Conservation (phyloP, 2,329 filamentous ascomycete species). For the Scytalidium sp. region DNA sequence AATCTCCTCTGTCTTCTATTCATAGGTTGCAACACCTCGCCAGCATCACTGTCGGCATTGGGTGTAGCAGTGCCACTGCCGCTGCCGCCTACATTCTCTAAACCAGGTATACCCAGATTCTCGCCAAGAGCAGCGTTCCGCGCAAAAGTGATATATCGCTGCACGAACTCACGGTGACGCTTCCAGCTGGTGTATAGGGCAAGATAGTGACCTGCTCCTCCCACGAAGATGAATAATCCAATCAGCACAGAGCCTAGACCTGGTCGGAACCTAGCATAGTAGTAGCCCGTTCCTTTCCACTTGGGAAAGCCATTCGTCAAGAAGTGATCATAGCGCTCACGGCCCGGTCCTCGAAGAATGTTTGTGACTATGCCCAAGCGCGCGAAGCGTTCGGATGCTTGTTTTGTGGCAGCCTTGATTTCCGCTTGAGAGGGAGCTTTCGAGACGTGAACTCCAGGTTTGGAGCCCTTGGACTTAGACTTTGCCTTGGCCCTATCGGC, state of each 20-base stretch:
- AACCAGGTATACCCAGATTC: conserved; percentile 67
- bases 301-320: conserved; percentile 87
- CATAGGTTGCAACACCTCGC: conserved; percentile 50
- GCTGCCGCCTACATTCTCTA: conserved; percentile 37
- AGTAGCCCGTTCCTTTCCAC: conserved; percentile 98
- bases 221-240: conserved; percentile 78
- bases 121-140: conserved; percentile 88
- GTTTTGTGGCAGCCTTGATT: conserved; percentile 74
- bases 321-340: conserved; percentile 94
- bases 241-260: conserved; percentile 81
- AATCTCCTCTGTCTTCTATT: conserved; percentile 86
- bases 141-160: conserved; percentile 87
- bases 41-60: conserved; percentile 43
- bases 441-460: conserved; percentile 61
- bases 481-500: conserved; percentile 59
- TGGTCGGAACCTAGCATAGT: conserved; percentile 91
- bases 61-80: conserved; percentile 39
- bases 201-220: conserved; percentile 84
- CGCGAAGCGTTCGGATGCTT: conserved; percentile 78
- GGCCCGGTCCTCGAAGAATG: conserved; percentile 75
- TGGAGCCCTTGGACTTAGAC: conserved; percentile 46
- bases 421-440: conserved; percentile 73
- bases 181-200: conserved; percentile 84
- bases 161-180: conserved; percentile 86
- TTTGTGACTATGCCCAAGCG: conserved; percentile 81